phyloP scores from a whole-genome alignment of 1,284 basidiomycete genomes.

The Cryptococcus wingfieldii region DNA sequence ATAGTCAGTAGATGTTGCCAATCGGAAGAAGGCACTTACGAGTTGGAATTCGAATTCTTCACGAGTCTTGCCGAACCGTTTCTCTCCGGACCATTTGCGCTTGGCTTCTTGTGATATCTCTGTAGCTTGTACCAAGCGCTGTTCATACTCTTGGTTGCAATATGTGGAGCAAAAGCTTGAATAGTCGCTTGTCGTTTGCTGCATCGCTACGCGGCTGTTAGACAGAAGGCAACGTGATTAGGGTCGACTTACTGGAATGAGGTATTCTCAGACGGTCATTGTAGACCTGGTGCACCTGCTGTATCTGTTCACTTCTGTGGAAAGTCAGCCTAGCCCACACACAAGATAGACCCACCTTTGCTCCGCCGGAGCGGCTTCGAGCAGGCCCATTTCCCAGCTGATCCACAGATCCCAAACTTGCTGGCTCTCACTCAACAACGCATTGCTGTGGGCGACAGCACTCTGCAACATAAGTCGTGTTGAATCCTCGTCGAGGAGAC shows the following conservation, averaged over 20 bases:
- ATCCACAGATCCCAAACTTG: conserved; percentile 65
- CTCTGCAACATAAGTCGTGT: conserved; percentile 59
- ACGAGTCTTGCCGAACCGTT: conserved; percentile 36
- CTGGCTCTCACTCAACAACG: conserved; percentile 57
- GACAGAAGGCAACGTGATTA: conserved; percentile 1
- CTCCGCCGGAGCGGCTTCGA: conserved; percentile 51
- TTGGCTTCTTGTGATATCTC: conserved; percentile 60
- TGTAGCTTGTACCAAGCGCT: conserved; percentile 67
- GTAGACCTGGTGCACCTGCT: conserved; percentile 40
- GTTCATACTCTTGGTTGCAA: conserved; percentile 69
- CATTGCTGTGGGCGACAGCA: conserved; percentile 57
- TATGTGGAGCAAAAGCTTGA: conserved; percentile 79
- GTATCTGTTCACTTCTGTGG: conserved; percentile 29
- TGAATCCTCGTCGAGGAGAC: conserved; percentile 51
- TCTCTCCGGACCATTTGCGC: conserved; percentile 26
- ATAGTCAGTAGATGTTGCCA: background rate
- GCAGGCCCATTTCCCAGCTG: conserved; percentile 67
- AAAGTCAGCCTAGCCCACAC: background rate
- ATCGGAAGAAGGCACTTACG: conserved; percentile 17
- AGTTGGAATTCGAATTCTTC: conserved; percentile 41
- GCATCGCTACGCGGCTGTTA: conserved; percentile 50
- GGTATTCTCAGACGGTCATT: conserved; percentile 43
- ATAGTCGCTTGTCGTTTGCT: conserved; percentile 74
- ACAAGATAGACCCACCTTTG: conserved; percentile 53
- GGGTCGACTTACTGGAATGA: conserved; percentile 34